Evolutionary conservation across 305 asterid species (phyloP), one percentile per base, ranked within the genome.

Genomic region (Euphrasia arctica): DNA sequence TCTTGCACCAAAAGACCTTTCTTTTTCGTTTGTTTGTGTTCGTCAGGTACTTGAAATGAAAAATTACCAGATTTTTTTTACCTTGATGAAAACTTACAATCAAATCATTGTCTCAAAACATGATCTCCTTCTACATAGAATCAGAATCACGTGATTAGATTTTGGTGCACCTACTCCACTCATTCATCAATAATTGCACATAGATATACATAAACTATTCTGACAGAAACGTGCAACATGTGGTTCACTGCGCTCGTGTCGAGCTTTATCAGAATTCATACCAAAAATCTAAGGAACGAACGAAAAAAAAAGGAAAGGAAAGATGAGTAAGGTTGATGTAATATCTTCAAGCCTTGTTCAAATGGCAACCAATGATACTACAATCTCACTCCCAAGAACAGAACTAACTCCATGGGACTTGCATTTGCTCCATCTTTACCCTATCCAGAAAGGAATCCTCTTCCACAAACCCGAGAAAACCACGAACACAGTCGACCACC

Each of bases 331-430:
- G 52, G 2, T 60, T 0, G 64, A 65, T 0, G 29, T 47, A 1
- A 34, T 54, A 13, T 66, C 72, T 2, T 54, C 76, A 55, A 54
- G 50, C 15, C 2, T 70, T 2, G 63, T 77, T 13, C 13, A 29
- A 50, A 60, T 43, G 51, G 36, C 43, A 27, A 25, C 0, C 27
- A 15, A 18, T 9, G 47, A 9, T 27, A 9, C 22, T 18, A 18
- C 60, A 39, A 41, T 0, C 4, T 9, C 67, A 9, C 49, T 11
- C 29, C 14, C 72, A 27, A 69, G 57, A 12, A 5, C 76, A 1
- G 74, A 77, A 11, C 56, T 72, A 2, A 57, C 85, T 69, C 79
- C 85, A 54, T 80, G 78, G 78, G 80, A 75, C 27, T 50, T 77
- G 10, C 67, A 18, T 11, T 22, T 70, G 36, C 70, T 80, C 32